These are phyloP conservation scores for Lolium rigidum DNA, from an alignment of 176 grass and related monocot species.

Conservation along the genomic window DNA sequence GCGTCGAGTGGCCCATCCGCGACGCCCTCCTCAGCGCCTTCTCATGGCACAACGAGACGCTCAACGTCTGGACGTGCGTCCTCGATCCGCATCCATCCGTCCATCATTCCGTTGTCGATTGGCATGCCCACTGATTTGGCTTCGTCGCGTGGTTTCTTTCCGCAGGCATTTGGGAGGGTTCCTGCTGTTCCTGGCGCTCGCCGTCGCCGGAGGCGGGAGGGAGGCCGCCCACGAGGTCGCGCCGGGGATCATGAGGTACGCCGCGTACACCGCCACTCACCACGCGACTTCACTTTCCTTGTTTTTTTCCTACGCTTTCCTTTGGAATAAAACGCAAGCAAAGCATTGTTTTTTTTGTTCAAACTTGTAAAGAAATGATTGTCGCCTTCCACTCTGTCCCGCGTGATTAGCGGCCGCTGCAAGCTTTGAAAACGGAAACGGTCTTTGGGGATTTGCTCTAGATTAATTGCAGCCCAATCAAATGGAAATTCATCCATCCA, in stretches of 20 bases:
- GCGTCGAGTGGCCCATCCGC: conserved; percentile 85
- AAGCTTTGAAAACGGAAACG: conserved; percentile 13
- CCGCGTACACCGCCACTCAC: neutral
- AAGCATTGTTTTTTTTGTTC: too few species aligned
- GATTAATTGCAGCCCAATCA: neutral
- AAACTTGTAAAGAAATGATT: neutral
- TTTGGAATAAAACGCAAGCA: neutral
- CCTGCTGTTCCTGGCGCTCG: conserved; percentile 74
- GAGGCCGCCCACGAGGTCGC: conserved; percentile 54
- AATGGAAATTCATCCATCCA: neutral
- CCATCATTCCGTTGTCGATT: too few species aligned
- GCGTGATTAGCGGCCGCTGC: conserved; percentile 29
- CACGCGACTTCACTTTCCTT: neutral
- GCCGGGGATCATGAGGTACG: conserved; percentile 66
- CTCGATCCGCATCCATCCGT: neutral
- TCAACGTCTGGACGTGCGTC: conserved; percentile 94
- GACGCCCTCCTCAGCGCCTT: conserved; percentile 91
- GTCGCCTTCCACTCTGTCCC: neutral
- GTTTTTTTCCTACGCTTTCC: neutral
- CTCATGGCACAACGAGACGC: conserved; percentile 99
- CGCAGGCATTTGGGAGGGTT: conserved; percentile 94
- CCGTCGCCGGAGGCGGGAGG: conserved; percentile 54
- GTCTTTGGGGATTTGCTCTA: neutral
- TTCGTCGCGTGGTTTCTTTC: neutral
- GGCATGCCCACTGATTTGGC: neutral